Evolutionary conservation across 2,329 filamentous ascomycete species (phyloP).

Genomic region (Ascosphaera aggregata): DNA sequence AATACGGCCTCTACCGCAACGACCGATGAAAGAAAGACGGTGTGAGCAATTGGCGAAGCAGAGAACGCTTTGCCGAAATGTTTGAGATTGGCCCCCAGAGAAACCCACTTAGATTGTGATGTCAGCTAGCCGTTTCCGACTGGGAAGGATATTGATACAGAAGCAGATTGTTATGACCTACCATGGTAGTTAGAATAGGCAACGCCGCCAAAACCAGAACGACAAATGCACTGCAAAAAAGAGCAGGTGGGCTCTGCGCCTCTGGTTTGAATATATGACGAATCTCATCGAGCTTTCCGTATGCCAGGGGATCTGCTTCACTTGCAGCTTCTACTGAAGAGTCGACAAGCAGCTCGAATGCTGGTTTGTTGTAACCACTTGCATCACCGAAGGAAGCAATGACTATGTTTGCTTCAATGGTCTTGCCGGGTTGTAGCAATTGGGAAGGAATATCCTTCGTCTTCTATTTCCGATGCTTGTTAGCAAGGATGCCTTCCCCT

Average conservation of each 20-base stretch:
- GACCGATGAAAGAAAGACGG: conserved; percentile 68
- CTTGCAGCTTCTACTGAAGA: conserved; percentile 41
- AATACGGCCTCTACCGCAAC: conserved; percentile 76
- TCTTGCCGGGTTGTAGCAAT: conserved; percentile 42
- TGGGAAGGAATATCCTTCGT: conserved; percentile 76
- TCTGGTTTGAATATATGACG: conserved; percentile 73
- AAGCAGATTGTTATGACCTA: conserved; percentile 23
- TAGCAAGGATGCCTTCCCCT: too few species aligned
- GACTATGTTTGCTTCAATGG: conserved; percentile 58
- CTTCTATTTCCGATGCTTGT: too few species aligned
- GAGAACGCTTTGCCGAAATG: conserved; percentile 55
- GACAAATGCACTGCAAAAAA: conserved; percentile 59
- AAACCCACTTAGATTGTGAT: conserved; percentile 39
- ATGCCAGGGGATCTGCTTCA: conserved; percentile 37
- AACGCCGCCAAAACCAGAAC: conserved; percentile 49
- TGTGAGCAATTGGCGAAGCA: conserved; percentile 57
- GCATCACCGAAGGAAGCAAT: conserved; percentile 69
- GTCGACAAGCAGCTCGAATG: conserved; percentile 49
- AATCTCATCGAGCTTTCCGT: conserved; percentile 65
- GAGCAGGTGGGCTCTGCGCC: conserved; percentile 53
- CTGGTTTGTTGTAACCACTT: conserved; percentile 38
- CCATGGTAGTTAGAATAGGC: conserved; percentile 45
- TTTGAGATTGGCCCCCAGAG: conserved; percentile 59
- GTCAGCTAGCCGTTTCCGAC: conserved; percentile 4
- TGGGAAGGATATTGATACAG: not conserved